phyloP scores from a whole-genome alignment of 2,329 filamentous ascomycete species.

The Aspergillus phoenicis region DNA sequence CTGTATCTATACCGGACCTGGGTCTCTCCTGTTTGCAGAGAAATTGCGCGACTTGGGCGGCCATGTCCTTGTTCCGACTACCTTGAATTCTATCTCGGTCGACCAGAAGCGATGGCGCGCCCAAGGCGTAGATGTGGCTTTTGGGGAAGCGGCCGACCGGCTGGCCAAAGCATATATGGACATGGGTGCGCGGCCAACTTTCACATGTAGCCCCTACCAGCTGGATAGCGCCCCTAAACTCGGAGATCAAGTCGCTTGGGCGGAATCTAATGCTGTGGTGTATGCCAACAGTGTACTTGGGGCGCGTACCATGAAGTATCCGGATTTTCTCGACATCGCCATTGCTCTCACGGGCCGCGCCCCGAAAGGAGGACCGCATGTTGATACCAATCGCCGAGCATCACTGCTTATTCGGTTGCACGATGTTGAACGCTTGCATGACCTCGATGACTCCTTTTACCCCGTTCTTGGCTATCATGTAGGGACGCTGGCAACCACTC shows the following conservation, averaged over 20 bases:
- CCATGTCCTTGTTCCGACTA: conserved; percentile 43
- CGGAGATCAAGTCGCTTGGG: conserved; percentile 49
- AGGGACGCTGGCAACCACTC: conserved; percentile 32
- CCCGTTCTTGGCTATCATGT: conserved; percentile 45
- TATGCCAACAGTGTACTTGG: conserved; percentile 52
- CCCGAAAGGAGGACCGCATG: conserved; percentile 33
- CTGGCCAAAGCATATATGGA: conserved; percentile 43
- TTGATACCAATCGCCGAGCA: conserved; percentile 25
- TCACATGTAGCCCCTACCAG: conserved; percentile 51
- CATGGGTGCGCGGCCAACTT: conserved; percentile 47
- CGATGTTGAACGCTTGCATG: neutral
- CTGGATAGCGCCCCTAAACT: conserved; percentile 37
- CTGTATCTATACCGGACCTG: conserved; percentile 48
- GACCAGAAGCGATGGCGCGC: conserved; percentile 46
- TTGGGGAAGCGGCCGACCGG: conserved; percentile 35
- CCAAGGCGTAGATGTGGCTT: conserved; percentile 36
- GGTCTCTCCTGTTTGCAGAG: conserved; percentile 41
- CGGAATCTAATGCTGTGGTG: conserved; percentile 51
- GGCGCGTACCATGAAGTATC: conserved; percentile 50
- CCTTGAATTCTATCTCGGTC: conserved; percentile 49
- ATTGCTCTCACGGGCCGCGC: conserved; percentile 48
- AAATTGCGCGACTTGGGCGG: conserved; percentile 38
- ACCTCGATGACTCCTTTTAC: conserved; percentile 41
- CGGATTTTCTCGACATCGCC: conserved; percentile 49
- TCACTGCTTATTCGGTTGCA: conserved; percentile 1